Evolutionary conservation across 2,329 filamentous ascomycete species (phyloP).

Genomic region (Neocatenulostroma microsporum): DNA sequence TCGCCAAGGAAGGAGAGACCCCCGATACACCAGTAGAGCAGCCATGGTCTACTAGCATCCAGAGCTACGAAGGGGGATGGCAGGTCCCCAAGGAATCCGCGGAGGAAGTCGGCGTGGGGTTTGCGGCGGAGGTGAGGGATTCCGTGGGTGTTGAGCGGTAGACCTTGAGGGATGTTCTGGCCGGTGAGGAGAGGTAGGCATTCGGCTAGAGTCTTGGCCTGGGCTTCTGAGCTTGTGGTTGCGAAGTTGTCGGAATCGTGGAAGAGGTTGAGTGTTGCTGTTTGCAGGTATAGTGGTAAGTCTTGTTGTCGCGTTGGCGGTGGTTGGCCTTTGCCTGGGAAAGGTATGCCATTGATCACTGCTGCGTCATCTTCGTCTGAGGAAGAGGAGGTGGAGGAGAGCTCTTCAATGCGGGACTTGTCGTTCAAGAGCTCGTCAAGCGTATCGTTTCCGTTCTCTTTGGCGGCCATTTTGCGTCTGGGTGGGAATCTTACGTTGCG

Average conservation of each 20-base stretch:
- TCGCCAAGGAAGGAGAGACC: conserved; percentile 69
- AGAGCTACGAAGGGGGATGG: conserved; percentile 63
- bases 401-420: conserved; percentile 26
- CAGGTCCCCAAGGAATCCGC: conserved; percentile 49
- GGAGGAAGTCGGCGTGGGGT: conserved; percentile 55
- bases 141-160: conserved; percentile 56
- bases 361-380: conserved; percentile 20
- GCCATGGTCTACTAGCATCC: conserved; percentile 87
- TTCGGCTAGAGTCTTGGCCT: conserved; percentile 16
- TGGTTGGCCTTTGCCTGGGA: conserved; percentile 18
- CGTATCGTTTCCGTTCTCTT: conserved; percentile 17
- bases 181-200: conserved; percentile 23
- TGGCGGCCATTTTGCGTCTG: conserved; percentile 8
- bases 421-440: conserved; percentile 23
- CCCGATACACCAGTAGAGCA: conserved; percentile 84
- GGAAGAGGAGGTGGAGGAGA: conserved; percentile 19
- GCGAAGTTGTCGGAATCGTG: conserved; percentile 18
- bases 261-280: conserved; percentile 19
- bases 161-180: conserved; percentile 35
- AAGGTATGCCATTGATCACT: conserved; percentile 19
- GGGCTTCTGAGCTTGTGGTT: conserved; percentile 19
- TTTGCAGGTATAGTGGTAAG: conserved; percentile 23
- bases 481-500: conserved; percentile 3
- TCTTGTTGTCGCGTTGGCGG: conserved; percentile 6
- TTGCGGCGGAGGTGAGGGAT: conserved; percentile 65